Evolutionary conservation across 768 basidiomycete species (phyloP).

Genomic region (Hemileccinum impolitum): DNA sequence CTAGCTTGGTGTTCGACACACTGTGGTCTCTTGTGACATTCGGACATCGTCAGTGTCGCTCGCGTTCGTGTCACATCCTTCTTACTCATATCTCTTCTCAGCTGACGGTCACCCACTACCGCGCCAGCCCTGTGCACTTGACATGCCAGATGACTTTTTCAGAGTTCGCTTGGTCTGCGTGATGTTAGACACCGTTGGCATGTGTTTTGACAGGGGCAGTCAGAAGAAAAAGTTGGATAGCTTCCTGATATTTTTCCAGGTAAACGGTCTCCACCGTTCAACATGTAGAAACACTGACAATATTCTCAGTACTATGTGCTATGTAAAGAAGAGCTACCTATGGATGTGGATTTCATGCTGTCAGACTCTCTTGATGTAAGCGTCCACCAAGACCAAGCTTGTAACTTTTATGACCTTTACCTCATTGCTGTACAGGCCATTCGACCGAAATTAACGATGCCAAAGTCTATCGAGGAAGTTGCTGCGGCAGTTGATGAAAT

Average conservation of each 20-base stretch:
- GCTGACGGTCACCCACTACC: slow-evolving; percentile 89
- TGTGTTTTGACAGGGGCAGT: slow-evolving; percentile 94
- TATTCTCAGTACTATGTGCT: slow-evolving; percentile 68
- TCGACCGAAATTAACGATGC: slow-evolving; percentile 71
- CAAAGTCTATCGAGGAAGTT: slow-evolving; percentile 81
- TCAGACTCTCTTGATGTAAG: slow-evolving; percentile 87
- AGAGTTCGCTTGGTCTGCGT: slow-evolving; percentile 88
- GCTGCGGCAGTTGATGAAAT: slow-evolving; percentile 88
- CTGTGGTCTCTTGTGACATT: slow-evolving; percentile 95
- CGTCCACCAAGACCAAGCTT: slow-evolving; percentile 6
- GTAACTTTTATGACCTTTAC: not conserved
- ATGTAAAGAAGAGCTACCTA: slow-evolving; percentile 87
- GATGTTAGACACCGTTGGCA: slow-evolving; percentile 91
- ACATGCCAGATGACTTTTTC: slow-evolving; percentile 97
- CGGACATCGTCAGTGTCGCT: slow-evolving; percentile 76
- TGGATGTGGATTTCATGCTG: slow-evolving; percentile 98
- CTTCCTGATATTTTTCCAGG: slow-evolving; percentile 93
- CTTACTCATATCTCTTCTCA: slow-evolving; percentile 32
- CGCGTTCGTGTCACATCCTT: not conserved
- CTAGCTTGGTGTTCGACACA: slow-evolving; percentile 86
- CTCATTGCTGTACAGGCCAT: slow-evolving; percentile 53
- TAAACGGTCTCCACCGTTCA: slow-evolving; percentile 27
- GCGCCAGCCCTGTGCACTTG: slow-evolving; percentile 66
- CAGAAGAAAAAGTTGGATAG: slow-evolving; percentile 92
- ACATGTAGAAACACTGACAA: slow-evolving; percentile 4